Evolutionary conservation across 2,329 filamentous ascomycete species (phyloP), one percentile per base, ranked within the genome.

Genomic region (Zymoseptoria pseudotritici): DNA sequence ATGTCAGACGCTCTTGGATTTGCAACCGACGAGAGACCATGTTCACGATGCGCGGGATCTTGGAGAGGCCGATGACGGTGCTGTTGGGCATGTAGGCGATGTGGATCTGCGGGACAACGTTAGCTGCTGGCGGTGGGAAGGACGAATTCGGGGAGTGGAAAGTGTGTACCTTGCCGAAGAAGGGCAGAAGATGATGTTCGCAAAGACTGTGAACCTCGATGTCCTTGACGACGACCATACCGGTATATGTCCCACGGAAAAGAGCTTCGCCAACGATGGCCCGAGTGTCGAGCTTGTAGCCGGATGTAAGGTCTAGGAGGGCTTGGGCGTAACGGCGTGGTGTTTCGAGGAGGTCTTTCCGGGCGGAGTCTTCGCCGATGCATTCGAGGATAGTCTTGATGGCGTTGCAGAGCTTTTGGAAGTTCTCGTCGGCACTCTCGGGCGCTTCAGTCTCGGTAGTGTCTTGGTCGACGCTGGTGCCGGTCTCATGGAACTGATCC

Each of bases 151-250:
- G 21, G 26, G 36, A 57, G 26, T 13, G 53, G 46, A n/a, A 50
- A 21, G 2, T 79, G 91, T 7, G 9, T 11, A 42, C 89, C 83
- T 96, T 96, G 69, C 93, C 92, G 2, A 83, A 91, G 70, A 97
- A 97, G 1, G 92, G 92, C 2, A 97, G 91, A 72, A 97, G 83
- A 71, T 97, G 92, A 74, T 97, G 92, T 78, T 97, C 93, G 79
- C 92, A 97, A 46, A 96, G 80, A 63, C 88, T 92, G 74, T 90
- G 93, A 10, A 97, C 84, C 72, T 96, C 90, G 70, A 97, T 96
- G 71, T 96, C 91, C 77, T 94, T 95, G 60, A 97, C 90, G 69
- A 97, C 94, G 31, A 97, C 90, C 78, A 97, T 84, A 75, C 96
- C 93, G 70, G 94, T 91, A 72, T 96, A 91, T 61, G 90, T 89